phyloP scores from a whole-genome alignment of 2,329 filamentous ascomycete genomes.

The Sordariomycetes sp. region DNA sequence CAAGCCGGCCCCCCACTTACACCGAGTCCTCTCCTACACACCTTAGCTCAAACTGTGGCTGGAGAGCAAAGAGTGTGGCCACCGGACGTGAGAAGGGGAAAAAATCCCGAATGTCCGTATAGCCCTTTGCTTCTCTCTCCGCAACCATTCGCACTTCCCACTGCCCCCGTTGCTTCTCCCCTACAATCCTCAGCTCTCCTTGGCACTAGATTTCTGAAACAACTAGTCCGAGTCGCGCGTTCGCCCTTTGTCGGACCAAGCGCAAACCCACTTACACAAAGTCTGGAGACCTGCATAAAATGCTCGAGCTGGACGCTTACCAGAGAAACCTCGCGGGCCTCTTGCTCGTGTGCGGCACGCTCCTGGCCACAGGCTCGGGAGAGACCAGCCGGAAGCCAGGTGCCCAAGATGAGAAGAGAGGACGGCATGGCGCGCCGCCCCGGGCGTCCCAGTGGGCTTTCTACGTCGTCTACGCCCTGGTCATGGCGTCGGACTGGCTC shows the following conservation, averaged over 20 bases:
- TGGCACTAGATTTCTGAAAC: too few species aligned
- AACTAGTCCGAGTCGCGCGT: too few species aligned
- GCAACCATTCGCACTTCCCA: background rate
- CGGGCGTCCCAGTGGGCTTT: slow-evolving; percentile 19
- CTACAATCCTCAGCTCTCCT: too few species aligned
- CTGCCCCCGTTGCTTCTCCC: too few species aligned
- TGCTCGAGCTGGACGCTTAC: slow-evolving; percentile 19
- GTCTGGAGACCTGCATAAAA: background rate
- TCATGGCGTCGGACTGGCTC: slow-evolving; percentile 41
- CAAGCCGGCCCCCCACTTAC: background rate
- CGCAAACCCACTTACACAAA: background rate
- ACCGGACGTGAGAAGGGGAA: background rate
- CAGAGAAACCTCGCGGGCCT: slow-evolving; percentile 20
- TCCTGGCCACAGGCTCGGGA: slow-evolving; percentile 8
- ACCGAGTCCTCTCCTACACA: background rate
- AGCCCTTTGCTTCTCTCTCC: background rate
- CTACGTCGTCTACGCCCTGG: slow-evolving; percentile 32
- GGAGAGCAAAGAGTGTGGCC: background rate
- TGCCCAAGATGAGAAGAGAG: background rate
- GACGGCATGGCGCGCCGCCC: background rate
- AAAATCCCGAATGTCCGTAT: background rate
- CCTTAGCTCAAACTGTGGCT: background rate
- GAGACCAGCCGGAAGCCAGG: background rate
- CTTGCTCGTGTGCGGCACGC: slow-evolving; percentile 18
- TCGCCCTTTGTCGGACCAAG: too few species aligned